Percentiles rank a stretch among this genome's conserved stretches.
These are phyloP conservation scores for Suhomyces guaymorum DNA, from an alignment of 1,139 yeast species.

Conservation along the genomic window DNA sequence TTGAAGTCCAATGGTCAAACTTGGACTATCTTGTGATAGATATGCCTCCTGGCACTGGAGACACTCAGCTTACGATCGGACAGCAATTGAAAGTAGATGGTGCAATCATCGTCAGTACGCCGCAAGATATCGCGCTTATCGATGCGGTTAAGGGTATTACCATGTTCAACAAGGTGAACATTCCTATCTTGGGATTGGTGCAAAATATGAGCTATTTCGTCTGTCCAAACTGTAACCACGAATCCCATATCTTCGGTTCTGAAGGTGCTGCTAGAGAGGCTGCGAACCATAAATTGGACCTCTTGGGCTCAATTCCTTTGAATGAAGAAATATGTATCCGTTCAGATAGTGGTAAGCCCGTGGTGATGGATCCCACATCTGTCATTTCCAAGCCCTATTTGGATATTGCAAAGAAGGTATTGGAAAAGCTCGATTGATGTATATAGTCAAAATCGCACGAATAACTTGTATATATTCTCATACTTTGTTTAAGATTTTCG, in stretches of 20 bases:
- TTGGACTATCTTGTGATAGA: slow-evolving; percentile 74
- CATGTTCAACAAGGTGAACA: slow-evolving; percentile 71
- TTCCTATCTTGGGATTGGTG: slow-evolving; percentile 77
- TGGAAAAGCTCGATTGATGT: neutral
- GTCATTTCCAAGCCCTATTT: slow-evolving; percentile 40
- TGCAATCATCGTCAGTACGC: slow-evolving; percentile 80
- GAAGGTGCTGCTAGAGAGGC: slow-evolving; percentile 68
- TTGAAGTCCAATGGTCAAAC: slow-evolving; percentile 79
- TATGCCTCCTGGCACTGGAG: slow-evolving; percentile 94
- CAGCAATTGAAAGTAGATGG: slow-evolving; percentile 79
- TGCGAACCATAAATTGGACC: slow-evolving; percentile 44
- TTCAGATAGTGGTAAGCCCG: slow-evolving; percentile 69
- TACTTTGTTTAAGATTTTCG: too few species aligned
- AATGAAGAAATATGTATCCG: slow-evolving; percentile 59
- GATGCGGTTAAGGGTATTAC: slow-evolving; percentile 82
- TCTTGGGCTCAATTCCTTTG: slow-evolving; percentile 70
- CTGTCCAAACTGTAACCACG: slow-evolving; percentile 76
- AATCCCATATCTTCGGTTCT: slow-evolving; percentile 72
- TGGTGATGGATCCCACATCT: slow-evolving; percentile 46
- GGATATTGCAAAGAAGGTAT: slow-evolving; percentile 41
- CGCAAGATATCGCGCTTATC: slow-evolving; percentile 80
- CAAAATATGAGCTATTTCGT: slow-evolving; percentile 80
- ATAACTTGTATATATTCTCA: too few species aligned
- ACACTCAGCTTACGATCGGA: slow-evolving; percentile 77
- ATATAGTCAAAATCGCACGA: neutral